phyloP scores from a whole-genome alignment of 208 protist species.

The Trypanosoma melophagium region DNA sequence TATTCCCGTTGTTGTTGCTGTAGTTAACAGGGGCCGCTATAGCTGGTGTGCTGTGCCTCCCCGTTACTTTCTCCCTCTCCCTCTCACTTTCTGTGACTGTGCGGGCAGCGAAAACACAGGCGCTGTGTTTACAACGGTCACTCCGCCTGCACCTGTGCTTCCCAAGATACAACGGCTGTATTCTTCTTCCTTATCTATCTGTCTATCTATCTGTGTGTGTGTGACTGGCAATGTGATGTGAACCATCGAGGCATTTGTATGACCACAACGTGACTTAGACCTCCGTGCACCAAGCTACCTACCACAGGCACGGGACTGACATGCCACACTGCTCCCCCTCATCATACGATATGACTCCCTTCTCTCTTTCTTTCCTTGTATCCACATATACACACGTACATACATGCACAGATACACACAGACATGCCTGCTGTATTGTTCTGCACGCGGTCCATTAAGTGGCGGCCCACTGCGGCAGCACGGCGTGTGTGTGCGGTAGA shows the following conservation, averaged over 20 bases:
- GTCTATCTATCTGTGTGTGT: background rate
- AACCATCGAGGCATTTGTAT: no score
- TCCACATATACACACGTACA: background rate
- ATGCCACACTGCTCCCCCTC: no score
- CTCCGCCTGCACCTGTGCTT: slow-evolving; percentile 30
- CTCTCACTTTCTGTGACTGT: no score
- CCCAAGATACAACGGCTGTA: slow-evolving; percentile 7
- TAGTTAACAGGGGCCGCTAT: no score
- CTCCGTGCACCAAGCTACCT: no score
- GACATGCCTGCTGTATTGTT: slow-evolving; percentile 15
- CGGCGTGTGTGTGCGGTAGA: background rate
- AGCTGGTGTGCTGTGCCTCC: no score
- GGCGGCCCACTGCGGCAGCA: background rate
- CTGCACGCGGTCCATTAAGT: slow-evolving; percentile 5
- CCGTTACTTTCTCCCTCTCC: no score
- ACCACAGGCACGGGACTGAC: no score
- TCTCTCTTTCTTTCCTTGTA: slow-evolving; percentile 6
- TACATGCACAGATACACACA: background rate
- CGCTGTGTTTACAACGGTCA: slow-evolving; percentile 22
- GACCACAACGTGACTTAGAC: no score
- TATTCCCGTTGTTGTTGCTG: no score
- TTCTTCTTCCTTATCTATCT: background rate
- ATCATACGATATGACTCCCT: no score
- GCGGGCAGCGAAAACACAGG: slow-evolving; percentile 29
- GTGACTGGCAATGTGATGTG: no score